Evolutionary conservation across 2,329 filamentous ascomycete genomes (phyloP).

Genomic region (Falciphora oryzae): DNA sequence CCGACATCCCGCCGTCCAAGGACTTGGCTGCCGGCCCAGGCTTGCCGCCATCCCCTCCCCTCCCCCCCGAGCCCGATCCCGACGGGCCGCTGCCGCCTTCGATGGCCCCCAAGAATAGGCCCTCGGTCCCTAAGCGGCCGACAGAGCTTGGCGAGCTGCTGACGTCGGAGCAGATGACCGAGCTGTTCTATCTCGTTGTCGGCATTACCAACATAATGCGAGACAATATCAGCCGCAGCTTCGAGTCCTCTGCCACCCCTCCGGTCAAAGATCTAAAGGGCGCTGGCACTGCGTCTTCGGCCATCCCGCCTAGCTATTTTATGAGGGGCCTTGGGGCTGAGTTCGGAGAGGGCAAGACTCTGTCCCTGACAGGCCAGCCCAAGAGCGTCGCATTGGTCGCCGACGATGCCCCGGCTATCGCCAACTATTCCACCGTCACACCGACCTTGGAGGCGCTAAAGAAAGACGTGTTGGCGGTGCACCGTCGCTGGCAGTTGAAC

Average conservation of each 20-base stretch:
- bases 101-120: constrained; percentile 7
- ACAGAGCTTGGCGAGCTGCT: constrained; percentile 47
- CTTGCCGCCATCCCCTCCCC: background rate
- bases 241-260: constrained; percentile 36
- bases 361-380: constrained; percentile 1
- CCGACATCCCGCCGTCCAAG: background rate
- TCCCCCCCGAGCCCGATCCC: background rate
- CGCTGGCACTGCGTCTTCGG: constrained; percentile 23
- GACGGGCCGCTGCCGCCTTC: background rate
- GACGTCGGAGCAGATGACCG: constrained; percentile 41
- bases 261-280: constrained; percentile 22
- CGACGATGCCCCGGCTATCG: constrained; percentile 37
- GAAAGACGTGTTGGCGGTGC: constrained; percentile 62
- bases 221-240: constrained; percentile 44
- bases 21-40: background rate
- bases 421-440: constrained; percentile 54
- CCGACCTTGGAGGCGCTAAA: constrained; percentile 52
- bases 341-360: constrained; percentile 7
- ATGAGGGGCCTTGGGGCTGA: constrained; percentile 4
- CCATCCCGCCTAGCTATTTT: constrained; percentile 26
- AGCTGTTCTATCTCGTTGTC: constrained; percentile 45
- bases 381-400: constrained; percentile 15
- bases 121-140: constrained; percentile 31
- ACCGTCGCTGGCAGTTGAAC: constrained; percentile 66
- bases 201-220: constrained; percentile 51